These are phyloP conservation scores for Penicillium crustosum DNA, from an alignment of 2,329 filamentous ascomycete genomes.

Conservation along the genomic window DNA sequence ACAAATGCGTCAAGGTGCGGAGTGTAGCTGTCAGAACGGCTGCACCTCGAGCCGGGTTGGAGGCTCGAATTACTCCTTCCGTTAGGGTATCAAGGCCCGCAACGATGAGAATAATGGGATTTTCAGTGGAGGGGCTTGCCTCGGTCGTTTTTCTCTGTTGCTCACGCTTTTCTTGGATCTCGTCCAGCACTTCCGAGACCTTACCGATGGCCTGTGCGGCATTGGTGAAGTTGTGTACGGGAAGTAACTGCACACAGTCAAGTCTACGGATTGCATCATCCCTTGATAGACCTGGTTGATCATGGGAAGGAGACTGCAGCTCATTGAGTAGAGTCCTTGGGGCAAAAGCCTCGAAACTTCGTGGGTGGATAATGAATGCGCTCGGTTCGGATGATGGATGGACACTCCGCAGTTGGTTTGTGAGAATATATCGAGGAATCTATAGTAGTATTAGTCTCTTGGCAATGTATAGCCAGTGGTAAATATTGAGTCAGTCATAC, in stretches of 20 bases:
- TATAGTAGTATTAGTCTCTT: constrained; percentile 11
- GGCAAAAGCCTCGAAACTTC: constrained; percentile 31
- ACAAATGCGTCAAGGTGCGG: constrained; percentile 36
- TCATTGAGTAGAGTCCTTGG: constrained; percentile 32
- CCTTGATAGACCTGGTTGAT: constrained; percentile 19
- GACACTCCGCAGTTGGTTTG: constrained; percentile 20
- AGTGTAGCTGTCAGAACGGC: constrained; percentile 35
- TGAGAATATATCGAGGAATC: constrained; percentile 34
- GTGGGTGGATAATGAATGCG: constrained; percentile 38
- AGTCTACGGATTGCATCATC: constrained; percentile 33
- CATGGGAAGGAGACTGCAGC: constrained; percentile 19
- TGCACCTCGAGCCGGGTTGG: constrained; percentile 37
- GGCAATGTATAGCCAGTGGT: neutral
- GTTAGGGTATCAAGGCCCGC: constrained; percentile 40
- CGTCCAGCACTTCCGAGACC: constrained; percentile 31
- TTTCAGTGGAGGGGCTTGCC: neutral
- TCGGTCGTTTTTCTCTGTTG: neutral
- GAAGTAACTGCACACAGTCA: constrained; percentile 36
- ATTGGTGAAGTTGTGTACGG: constrained; percentile 33
- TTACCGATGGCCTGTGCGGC: constrained; percentile 33
- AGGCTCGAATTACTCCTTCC: constrained; percentile 39
- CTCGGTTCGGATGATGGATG: constrained; percentile 17
- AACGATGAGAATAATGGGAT: constrained; percentile 31
- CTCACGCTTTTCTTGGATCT: constrained; percentile 16
- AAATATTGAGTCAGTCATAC: constrained; percentile 17